A percentile compares a stretch with the other conserved stretches of the same genome.
phyloP scores from a whole-genome alignment of 2,329 filamentous ascomycete genomes.

The Xylariaceae sp. region DNA sequence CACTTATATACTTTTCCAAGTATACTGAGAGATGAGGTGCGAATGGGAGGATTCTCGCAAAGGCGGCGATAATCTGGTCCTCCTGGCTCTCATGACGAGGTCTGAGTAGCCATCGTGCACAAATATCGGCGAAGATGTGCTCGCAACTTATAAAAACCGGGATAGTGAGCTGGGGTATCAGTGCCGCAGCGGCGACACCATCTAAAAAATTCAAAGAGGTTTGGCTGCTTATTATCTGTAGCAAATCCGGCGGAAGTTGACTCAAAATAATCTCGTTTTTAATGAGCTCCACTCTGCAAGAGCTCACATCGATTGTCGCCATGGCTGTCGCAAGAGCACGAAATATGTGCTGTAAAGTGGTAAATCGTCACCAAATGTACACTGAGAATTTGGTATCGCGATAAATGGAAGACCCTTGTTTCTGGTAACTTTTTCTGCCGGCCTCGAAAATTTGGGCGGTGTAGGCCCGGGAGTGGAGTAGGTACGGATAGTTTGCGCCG shows the following conservation, averaged over 20 bases:
- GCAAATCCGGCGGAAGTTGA: conserved; percentile 66
- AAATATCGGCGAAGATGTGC: conserved; percentile 73
- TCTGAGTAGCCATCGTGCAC: conserved; percentile 69
- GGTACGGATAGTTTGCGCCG: conserved; percentile 1
- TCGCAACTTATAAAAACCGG: conserved; percentile 71
- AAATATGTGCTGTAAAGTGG: conserved; percentile 17
- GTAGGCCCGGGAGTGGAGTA: too few relatives aligned
- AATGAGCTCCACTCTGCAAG: conserved; percentile 53
- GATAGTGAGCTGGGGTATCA: conserved; percentile 67
- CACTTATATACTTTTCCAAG: conserved; percentile 47
- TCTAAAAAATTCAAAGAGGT: conserved; percentile 65
- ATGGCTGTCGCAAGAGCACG: conserved; percentile 36
- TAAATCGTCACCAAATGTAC: conserved; percentile 9
- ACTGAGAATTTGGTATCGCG: conserved; percentile 18
- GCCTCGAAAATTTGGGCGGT: conserved; percentile 28
- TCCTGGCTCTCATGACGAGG: conserved; percentile 35
- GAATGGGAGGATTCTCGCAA: conserved; percentile 77
- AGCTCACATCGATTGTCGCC: conserved; percentile 52
- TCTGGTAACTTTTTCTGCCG: conserved; percentile 24
- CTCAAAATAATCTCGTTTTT: conserved; percentile 50
- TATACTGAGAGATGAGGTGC: conserved; percentile 75
- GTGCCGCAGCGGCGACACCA: conserved; percentile 63
- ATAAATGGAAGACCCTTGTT: conserved; percentile 14
- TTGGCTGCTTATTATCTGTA: conserved; percentile 61
- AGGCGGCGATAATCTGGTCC: conserved; percentile 59